Percentiles rank a stretch among this genome's conserved stretches.
Evolutionary conservation across 2,329 filamentous ascomycete genomes (phyloP).

Genomic region (Microdochium bolleyi): DNA sequence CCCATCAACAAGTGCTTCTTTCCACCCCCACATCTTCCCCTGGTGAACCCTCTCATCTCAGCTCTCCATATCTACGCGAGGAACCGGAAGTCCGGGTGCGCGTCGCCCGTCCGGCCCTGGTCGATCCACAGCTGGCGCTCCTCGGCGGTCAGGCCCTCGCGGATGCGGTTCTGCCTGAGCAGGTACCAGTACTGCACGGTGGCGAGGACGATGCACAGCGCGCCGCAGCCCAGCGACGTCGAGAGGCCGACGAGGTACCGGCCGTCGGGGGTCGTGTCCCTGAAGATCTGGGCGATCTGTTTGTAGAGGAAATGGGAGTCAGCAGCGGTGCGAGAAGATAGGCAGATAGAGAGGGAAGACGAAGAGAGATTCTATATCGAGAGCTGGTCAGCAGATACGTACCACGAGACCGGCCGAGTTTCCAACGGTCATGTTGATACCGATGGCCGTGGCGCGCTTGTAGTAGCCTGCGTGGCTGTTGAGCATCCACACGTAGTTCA

Average conservation of each 20-base stretch:
- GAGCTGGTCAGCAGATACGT: too few relatives aligned
- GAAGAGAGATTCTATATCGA: background rate
- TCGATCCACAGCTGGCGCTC: background rate
- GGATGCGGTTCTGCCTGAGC: background rate
- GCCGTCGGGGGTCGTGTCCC: conserved; percentile 3
- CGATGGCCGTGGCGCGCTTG: conserved; percentile 3
- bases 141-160: background rate
- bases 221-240: conserved; percentile 1
- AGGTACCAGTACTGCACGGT: background rate
- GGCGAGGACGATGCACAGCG: background rate
- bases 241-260: conserved; percentile 1
- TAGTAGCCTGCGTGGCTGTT: conserved; percentile 3
- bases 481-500: conserved; percentile 4
- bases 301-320: background rate
- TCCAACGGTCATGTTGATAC: conserved; percentile 3
- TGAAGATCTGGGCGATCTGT: conserved; percentile 4
- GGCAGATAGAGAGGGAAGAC: background rate
- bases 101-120: background rate
- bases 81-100: background rate
- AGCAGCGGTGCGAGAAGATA: too few relatives aligned
- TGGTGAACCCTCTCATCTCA: too few relatives aligned
- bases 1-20: too few relatives aligned
- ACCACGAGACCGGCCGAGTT: conserved; percentile 3
- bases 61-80: background rate
- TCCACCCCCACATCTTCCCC: background rate